These are phyloP conservation scores for Fraxinus angustifolia DNA, from an alignment of 305 asterid genomes.

Conservation along the genomic window DNA sequence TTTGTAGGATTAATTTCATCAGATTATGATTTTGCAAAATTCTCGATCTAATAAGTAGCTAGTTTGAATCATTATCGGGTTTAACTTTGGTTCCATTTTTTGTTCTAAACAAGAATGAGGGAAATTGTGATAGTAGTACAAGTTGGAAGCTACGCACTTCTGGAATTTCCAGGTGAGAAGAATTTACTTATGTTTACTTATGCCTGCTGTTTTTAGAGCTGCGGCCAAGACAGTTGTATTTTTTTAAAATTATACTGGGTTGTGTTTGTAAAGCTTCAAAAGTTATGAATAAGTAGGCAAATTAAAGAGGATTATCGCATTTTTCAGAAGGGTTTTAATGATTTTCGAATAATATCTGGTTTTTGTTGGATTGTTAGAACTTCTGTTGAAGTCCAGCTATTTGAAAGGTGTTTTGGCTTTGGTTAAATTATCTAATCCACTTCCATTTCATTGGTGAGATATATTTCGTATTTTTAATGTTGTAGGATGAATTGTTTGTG, in stretches of 20 bases:
- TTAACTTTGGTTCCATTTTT: neutral
- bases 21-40: neutral
- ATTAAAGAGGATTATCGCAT: neutral
- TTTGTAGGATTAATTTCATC: neutral
- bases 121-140: constrained; percentile 67
- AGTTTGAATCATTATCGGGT: neutral
- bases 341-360: neutral
- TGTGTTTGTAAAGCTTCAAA: neutral
- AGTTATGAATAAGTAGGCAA: neutral
- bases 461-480: constrained; percentile 21
- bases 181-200: neutral
- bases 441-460: constrained; percentile 6
- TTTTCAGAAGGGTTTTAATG: neutral
- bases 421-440: neutral
- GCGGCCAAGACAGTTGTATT: neutral
- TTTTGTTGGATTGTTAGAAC: neutral
- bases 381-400: neutral
- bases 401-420: neutral
- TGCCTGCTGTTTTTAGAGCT: neutral
- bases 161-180: constrained; percentile 86
- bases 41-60: neutral
- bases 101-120: constrained; percentile 36
- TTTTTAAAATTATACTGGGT: neutral
- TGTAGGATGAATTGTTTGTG: constrained; percentile 93
- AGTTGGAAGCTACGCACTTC: constrained; percentile 77